These are phyloP conservation scores for Ceratobasidium sp. DNA, from an alignment of 1,284 basidiomycete genomes.

Conservation along the genomic window DNA sequence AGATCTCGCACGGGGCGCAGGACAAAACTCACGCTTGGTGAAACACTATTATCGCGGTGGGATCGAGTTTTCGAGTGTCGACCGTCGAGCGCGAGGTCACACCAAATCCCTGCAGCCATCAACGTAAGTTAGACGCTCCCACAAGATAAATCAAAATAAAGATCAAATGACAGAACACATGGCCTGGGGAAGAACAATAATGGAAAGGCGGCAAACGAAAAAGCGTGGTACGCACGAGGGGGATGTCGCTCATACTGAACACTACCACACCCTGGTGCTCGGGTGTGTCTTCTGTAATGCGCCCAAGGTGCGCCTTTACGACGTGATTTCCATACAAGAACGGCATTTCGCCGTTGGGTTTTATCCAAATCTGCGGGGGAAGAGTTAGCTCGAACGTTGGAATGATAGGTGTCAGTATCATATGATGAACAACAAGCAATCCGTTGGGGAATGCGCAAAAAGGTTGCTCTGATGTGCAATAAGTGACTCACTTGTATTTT, in stretches of 20 bases:
- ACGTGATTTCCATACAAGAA: conserved; percentile 99
- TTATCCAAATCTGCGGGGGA: conserved; percentile 89
- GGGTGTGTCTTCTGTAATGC: conserved; percentile 98
- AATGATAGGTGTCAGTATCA: not conserved
- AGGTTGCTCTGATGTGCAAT: not conserved
- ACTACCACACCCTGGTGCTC: conserved; percentile 99
- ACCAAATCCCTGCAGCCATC: conserved; percentile 82
- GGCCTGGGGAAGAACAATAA: conserved; percentile 11
- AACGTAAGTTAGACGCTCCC: conserved; percentile 33
- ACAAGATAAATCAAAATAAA: conserved; percentile 30
- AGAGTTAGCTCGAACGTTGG: not conserved
- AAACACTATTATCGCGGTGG: conserved; percentile 98
- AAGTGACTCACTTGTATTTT: conserved; percentile 79
- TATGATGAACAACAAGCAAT: no score
- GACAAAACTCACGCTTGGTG: conserved; percentile 85
- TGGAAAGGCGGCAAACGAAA: conserved; percentile 32
- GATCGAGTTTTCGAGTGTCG: conserved; percentile 96
- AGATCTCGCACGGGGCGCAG: not conserved
- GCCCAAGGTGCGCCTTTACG: conserved; percentile 97
- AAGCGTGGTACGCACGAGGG: conserved; percentile 65
- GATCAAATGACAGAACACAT: conserved; percentile 6
- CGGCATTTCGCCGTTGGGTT: conserved; percentile 98
- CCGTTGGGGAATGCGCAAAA: not conserved
- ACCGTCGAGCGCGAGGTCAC: conserved; percentile 96
- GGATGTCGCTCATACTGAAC: conserved; percentile 93